phyloP scores from a whole-genome alignment of 1,139 yeast species.

The Meyerozyma athensensis region DNA sequence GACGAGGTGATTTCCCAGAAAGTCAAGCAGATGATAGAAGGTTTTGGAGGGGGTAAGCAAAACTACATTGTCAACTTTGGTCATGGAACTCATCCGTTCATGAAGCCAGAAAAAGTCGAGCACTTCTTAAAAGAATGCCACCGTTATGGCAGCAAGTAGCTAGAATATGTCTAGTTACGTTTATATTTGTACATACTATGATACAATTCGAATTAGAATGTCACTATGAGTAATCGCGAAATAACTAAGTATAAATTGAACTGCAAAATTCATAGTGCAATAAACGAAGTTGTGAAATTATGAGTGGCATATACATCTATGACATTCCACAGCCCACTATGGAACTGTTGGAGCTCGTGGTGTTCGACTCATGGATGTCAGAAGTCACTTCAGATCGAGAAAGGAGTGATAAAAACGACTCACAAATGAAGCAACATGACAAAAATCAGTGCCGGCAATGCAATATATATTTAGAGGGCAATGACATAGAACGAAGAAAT shows the following conservation, averaged over 20 bases:
- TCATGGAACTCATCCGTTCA: constrained; percentile 96
- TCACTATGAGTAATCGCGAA: too few species aligned
- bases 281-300: neutral
- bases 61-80: constrained; percentile 92
- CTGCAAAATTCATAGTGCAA: too few species aligned
- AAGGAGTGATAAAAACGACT: neutral
- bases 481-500: constrained; percentile 26
- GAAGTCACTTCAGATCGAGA: constrained; percentile 14
- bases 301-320: constrained; percentile 49
- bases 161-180: neutral
- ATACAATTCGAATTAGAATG: too few species aligned
- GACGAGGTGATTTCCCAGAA: constrained; percentile 73
- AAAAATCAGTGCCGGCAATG: constrained; percentile 13
- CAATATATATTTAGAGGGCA: constrained; percentile 10
- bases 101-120: constrained; percentile 86
- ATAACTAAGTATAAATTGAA: too few species aligned
- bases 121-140: constrained; percentile 87
- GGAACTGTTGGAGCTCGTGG: constrained; percentile 47
- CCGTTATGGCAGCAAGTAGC: constrained; percentile 48
- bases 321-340: constrained; percentile 40
- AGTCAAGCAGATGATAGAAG: constrained; percentile 82
- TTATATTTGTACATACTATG: too few species aligned
- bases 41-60: constrained; percentile 89
- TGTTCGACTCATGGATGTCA: constrained; percentile 49
- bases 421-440: constrained; percentile 1